phyloP scores from a whole-genome alignment of 768 basidiomycete genomes.

The Xerocomus potaroensis region DNA sequence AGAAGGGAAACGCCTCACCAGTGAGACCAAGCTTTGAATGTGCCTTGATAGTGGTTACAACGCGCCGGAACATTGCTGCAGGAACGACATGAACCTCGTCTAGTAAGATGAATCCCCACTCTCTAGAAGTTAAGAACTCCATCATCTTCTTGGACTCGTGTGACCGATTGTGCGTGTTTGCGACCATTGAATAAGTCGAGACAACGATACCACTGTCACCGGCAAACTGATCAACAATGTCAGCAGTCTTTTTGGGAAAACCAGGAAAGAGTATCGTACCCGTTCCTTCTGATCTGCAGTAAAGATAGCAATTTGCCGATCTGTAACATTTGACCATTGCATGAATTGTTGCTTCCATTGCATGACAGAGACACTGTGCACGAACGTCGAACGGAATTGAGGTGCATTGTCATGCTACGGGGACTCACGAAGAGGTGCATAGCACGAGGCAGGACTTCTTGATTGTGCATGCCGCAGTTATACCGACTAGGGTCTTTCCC shows the following conservation, averaged over 20 bases:
- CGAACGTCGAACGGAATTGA: constrained; percentile 7
- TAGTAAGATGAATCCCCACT: constrained; percentile 97
- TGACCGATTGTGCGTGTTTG: constrained; percentile 97
- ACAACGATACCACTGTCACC: constrained; percentile 98
- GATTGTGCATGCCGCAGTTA: constrained; percentile 98
- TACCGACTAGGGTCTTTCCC: constrained; percentile 98
- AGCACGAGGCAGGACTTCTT: constrained; percentile 98
- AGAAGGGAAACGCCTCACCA: constrained; percentile 44
- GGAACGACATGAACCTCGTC: constrained; percentile 99
- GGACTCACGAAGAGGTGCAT: constrained; percentile 92
- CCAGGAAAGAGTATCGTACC: constrained; percentile 37
- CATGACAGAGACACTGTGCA: constrained; percentile 80
- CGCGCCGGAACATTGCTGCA: constrained; percentile 96
- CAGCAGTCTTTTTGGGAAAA: background rate
- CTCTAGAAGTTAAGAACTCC: constrained; percentile 96
- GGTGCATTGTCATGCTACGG: background rate
- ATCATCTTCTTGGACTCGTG: constrained; percentile 99
- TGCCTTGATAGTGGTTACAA: constrained; percentile 97
- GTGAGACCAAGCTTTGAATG: constrained; percentile 98
- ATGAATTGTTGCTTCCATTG: constrained; percentile 99
- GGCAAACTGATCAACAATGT: constrained; percentile 61
- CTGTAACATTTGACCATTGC: constrained; percentile 97
- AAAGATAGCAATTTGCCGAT: constrained; percentile 94
- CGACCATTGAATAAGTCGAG: constrained; percentile 99
- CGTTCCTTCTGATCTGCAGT: constrained; percentile 98